These are phyloP conservation scores for Alternaria hordeiaustralica DNA, from an alignment of 2,329 filamentous ascomycete species.

Conservation along the genomic window DNA sequence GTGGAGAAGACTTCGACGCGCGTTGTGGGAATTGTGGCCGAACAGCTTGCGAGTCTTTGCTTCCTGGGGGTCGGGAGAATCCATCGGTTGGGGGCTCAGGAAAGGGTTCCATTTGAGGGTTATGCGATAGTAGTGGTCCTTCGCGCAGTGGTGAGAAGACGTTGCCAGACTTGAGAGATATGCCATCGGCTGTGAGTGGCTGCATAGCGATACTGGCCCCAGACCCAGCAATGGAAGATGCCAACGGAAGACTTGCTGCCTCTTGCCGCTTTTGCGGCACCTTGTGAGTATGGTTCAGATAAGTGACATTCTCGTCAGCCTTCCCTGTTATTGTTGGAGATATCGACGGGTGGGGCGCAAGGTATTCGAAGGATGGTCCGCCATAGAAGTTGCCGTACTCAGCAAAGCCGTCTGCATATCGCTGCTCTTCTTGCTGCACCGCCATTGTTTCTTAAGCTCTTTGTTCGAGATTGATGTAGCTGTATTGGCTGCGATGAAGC, in stretches of 20 bases:
- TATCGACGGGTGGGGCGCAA: conserved; percentile 6
- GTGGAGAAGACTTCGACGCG: background rate
- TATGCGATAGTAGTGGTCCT: conserved; percentile 2
- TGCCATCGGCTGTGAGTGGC: background rate
- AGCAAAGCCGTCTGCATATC: conserved; percentile 13
- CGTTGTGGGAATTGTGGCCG: background rate
- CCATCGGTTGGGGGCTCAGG: background rate
- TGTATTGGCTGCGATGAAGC: background rate
- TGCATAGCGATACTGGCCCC: conserved; percentile 10
- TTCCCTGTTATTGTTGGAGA: conserved; percentile 1
- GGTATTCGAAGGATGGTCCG: conserved; percentile 12
- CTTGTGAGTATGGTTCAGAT: conserved; percentile 10
- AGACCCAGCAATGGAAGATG: background rate
- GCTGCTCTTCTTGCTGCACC: conserved; percentile 14
- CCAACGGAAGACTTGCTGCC: background rate
- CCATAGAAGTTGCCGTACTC: conserved; percentile 16
- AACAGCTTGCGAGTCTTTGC: conserved; percentile 1
- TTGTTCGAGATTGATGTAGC: background rate
- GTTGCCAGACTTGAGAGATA: background rate
- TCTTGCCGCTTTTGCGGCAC: conserved; percentile 7
- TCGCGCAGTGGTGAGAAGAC: background rate
- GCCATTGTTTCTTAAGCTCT: background rate
- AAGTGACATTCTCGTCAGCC: background rate
- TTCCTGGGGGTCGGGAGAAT: background rate
- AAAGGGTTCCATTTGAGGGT: background rate